These are phyloP conservation scores for Plectranthus barbatus DNA, from an alignment of 257 asterid genomes.

Conservation along the genomic window DNA sequence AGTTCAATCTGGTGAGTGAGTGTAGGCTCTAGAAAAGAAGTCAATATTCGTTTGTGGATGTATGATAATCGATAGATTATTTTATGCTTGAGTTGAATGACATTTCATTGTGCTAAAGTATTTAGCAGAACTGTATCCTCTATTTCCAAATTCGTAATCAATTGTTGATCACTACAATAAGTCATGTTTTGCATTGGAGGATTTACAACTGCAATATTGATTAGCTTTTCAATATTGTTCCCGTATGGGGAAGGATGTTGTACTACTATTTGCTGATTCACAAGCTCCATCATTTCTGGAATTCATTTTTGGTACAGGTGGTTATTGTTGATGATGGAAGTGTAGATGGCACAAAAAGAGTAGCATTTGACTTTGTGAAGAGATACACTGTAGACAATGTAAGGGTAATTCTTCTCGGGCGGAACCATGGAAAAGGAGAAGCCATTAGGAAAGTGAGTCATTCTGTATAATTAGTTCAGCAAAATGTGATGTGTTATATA, in stretches of 20 bases:
- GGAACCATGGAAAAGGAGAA: conserved; percentile 98
- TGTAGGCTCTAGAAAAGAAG: background rate
- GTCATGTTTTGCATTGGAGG: too few species aligned
- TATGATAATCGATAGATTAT: background rate
- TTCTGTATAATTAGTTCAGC: conserved; percentile 18
- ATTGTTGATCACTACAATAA: background rate
- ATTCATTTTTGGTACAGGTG: conserved; percentile 46
- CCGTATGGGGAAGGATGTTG: background rate
- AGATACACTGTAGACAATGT: conserved; percentile 73
- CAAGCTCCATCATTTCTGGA: background rate
- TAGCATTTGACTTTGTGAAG: conserved; percentile 85
- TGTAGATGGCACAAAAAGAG: conserved; percentile 71
- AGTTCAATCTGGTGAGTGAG: background rate
- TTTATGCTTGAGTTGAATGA: background rate
- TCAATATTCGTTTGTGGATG: background rate
- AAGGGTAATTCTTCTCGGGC: conserved; percentile 83
- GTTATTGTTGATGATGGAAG: conserved; percentile 95
- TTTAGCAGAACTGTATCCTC: background rate
- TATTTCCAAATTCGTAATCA: background rate
- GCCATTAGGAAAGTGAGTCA: conserved; percentile 93
- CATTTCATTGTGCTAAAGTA: background rate
- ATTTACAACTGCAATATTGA: too few species aligned
- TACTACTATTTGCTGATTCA: conserved; percentile 1
- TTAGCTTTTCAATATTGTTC: background rate
- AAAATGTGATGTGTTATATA: background rate